Percentiles rank a stretch among this genome's conserved stretches.
phyloP scores from a whole-genome alignment of 495 filamentous ascomycete genomes.

The Chaetomidium leptoderma region DNA sequence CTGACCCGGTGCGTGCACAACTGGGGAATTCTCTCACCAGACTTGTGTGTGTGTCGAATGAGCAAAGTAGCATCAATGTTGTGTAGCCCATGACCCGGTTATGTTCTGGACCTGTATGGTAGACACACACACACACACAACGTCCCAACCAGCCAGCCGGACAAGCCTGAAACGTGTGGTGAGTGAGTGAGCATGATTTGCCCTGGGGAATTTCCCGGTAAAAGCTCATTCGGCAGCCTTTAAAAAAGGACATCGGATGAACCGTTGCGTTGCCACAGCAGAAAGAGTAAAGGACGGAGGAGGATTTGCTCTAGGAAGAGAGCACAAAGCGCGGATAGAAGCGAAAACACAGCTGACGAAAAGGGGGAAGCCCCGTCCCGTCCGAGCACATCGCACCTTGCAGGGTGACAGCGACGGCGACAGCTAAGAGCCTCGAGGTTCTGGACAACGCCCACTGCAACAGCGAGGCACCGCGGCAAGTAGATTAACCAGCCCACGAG shows the following conservation, averaged over 20 bases:
- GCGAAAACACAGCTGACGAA: too few species aligned
- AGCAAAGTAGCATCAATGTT: not conserved
- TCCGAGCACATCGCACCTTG: too few species aligned
- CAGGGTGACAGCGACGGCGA: too few species aligned
- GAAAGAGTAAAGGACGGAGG: not conserved
- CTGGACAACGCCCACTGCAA: not conserved
- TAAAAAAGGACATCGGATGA: too few species aligned
- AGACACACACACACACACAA: not conserved
- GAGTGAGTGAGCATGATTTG: too few species aligned
- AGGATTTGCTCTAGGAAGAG: too few species aligned
- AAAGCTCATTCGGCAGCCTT: not conserved
- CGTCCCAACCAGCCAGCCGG: not conserved
- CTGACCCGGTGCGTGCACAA: too few species aligned
- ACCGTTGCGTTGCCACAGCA: not conserved
- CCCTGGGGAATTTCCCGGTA: not conserved
- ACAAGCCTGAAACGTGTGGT: too few species aligned
- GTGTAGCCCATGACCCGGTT: not conserved
- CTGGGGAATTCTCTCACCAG: not conserved
- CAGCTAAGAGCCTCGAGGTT: too few species aligned
- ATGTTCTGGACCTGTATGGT: not conserved
- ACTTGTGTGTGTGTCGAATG: not conserved
- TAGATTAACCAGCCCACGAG: constrained; percentile 3
- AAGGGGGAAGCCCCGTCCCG: too few species aligned
- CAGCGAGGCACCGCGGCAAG: not conserved
- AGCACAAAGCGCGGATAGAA: too few species aligned